A percentile compares a stretch with the other conserved stretches of the same genome.
Evolutionary conservation across 257 asterid species (phyloP).

Genomic region (Salvia rosmarinus): DNA sequence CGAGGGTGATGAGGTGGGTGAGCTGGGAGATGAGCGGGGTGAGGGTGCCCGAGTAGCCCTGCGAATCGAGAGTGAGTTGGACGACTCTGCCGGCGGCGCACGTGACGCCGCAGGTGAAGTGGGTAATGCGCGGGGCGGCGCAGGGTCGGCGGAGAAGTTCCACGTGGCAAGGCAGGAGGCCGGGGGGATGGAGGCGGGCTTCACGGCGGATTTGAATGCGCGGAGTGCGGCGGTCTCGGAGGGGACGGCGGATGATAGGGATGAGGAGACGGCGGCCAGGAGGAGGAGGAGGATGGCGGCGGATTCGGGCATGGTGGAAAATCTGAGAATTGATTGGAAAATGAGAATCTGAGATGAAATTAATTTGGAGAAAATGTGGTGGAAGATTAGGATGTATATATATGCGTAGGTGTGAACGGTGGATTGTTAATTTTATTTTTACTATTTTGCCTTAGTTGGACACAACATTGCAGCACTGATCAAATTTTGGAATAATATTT

Average conservation of each 20-base stretch:
- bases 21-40: slow-evolving; percentile 67
- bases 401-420: slow-evolving; percentile 5
- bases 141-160: slow-evolving; percentile 94
- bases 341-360: not conserved
- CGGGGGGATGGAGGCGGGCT: slow-evolving; percentile 61
- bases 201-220: slow-evolving; percentile 71
- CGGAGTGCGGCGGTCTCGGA: slow-evolving; percentile 65
- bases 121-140: slow-evolving; percentile 63
- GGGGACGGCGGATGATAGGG: slow-evolving; percentile 49
- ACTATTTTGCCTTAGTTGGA: slow-evolving; percentile 45
- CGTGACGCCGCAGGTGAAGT: slow-evolving; percentile 81
- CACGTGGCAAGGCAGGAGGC: slow-evolving; percentile 87
- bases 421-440: not conserved
- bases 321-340: not conserved
- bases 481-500: not conserved
- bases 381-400: not conserved
- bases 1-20: slow-evolving; percentile 68
- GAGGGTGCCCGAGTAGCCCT: slow-evolving; percentile 69
- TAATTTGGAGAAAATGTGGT: not conserved
- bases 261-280: slow-evolving; percentile 20
- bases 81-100: slow-evolving; percentile 72
- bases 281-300: slow-evolving; percentile 34
- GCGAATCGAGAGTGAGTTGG: slow-evolving; percentile 86
- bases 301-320: slow-evolving; percentile 42
- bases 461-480: slow-evolving; percentile 44